Evolutionary conservation across 768 basidiomycete genomes (phyloP).

Genomic region (Cubamyces lactineus): DNA sequence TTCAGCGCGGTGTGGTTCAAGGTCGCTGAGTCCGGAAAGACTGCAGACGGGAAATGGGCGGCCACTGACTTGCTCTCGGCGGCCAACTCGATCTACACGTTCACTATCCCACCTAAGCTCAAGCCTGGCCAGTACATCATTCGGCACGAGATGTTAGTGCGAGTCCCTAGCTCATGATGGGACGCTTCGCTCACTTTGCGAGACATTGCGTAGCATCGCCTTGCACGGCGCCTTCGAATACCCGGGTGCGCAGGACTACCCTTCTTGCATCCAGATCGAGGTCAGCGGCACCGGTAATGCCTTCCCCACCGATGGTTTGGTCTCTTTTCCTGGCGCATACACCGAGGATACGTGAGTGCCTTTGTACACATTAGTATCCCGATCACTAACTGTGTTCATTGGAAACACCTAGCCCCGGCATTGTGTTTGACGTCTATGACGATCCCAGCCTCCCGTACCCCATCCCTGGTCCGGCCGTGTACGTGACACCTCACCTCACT

Average conservation of each 20-base stretch:
- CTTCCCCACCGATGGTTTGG: conserved; percentile 44
- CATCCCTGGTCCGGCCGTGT: conserved; percentile 43
- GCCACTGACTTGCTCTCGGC: conserved; percentile 44
- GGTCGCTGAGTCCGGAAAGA: conserved; percentile 50
- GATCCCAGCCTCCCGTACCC: conserved; percentile 38
- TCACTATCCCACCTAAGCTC: conserved; percentile 50
- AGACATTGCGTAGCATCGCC: conserved; percentile 39
- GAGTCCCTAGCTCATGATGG: neutral
- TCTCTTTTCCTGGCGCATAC: conserved; percentile 54
- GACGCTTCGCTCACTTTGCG: neutral
- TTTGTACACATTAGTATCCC: neutral
- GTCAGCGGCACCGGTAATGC: conserved; percentile 51
- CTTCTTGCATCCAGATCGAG: conserved; percentile 49
- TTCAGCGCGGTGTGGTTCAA: conserved; percentile 56
- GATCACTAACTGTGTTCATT: neutral
- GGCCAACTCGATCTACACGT: conserved; percentile 46
- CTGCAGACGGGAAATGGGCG: conserved; percentile 48
- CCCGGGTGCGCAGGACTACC: conserved; percentile 50
- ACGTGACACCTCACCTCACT: neutral
- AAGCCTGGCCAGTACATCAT: conserved; percentile 53
- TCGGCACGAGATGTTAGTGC: conserved; percentile 48
- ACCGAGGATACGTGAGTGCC: conserved; percentile 38
- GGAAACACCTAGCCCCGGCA: conserved; percentile 24
- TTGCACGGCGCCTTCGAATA: conserved; percentile 44
- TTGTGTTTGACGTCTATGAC: conserved; percentile 42